Conservation (phyloP, 495 filamentous ascomycete species). For the Alectoria sarmentosa region DNA sequence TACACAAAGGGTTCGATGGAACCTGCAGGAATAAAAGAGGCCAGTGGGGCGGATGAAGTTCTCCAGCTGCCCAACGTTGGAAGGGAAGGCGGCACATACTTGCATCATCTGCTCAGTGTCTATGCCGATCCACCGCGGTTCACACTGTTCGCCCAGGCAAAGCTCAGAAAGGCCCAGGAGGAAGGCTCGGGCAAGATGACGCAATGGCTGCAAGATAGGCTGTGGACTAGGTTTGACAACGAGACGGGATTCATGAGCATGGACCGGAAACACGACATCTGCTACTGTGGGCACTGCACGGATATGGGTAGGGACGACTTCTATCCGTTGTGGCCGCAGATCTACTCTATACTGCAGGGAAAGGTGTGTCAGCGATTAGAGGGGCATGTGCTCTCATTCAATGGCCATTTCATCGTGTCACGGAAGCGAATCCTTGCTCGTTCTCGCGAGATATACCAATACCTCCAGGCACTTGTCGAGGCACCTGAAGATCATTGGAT, state of each 20-base stretch:
- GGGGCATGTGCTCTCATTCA: slow-evolving; percentile 16
- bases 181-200: slow-evolving; percentile 6
- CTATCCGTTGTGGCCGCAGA: slow-evolving; percentile 18
- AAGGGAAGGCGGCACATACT: slow-evolving; percentile 17
- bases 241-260: slow-evolving; percentile 20
- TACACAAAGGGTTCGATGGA: slow-evolving; percentile 16
- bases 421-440: slow-evolving; percentile 11
- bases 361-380: slow-evolving; percentile 12
- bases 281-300: slow-evolving; percentile 17
- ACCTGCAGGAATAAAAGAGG: slow-evolving; percentile 1
- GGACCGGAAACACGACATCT: slow-evolving; percentile 18
- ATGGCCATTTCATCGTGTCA: slow-evolving; percentile 19
- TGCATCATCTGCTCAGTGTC: slow-evolving; percentile 13
- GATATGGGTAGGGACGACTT: slow-evolving; percentile 14
- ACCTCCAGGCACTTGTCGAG: slow-evolving; percentile 9
- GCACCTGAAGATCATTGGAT: slow-evolving; percentile 15
- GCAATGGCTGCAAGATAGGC: slow-evolving; percentile 10
- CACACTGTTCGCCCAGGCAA: slow-evolving; percentile 19
- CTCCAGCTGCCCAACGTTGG: slow-evolving; percentile 15
- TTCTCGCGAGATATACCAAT: slow-evolving; percentile 1
- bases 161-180: slow-evolving; percentile 13
- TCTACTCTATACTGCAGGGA: slow-evolving; percentile 13
- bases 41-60: slow-evolving; percentile 14
- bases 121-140: slow-evolving; percentile 9
- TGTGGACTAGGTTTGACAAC: slow-evolving; percentile 3